phyloP scores from a whole-genome alignment of 148 eudicot genomes.

The Persicaria maculosa region DNA sequence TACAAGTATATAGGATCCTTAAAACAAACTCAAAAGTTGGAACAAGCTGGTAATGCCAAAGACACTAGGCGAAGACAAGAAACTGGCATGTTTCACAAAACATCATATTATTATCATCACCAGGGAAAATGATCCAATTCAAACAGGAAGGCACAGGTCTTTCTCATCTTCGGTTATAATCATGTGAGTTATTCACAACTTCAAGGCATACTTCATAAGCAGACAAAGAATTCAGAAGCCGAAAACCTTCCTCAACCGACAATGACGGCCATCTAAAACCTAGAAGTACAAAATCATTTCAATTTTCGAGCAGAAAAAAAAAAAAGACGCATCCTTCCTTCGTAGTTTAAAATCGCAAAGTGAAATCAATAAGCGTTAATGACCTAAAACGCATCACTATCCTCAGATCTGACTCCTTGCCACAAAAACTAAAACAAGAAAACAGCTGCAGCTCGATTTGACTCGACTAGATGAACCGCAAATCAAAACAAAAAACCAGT shows the following conservation, averaged over 20 bases:
- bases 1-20: background rate
- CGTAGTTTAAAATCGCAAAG: background rate
- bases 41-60: background rate
- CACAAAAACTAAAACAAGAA: background rate
- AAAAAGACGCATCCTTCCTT: background rate
- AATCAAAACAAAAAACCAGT: background rate
- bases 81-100: background rate
- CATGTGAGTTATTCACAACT: no score
- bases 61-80: background rate
- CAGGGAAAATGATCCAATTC: background rate
- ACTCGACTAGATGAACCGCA: background rate
- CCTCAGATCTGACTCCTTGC: background rate
- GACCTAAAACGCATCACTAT: background rate
- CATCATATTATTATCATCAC: background rate
- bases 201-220: no score
- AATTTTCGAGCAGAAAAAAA: no score
- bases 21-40: background rate
- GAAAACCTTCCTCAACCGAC: no score
- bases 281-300: no score
- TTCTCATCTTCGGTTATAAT: background rate
- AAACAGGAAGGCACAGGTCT: background rate
- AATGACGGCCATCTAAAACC: no score
- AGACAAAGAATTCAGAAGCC: no score
- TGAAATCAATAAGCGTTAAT: background rate
- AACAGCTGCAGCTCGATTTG: background rate